phyloP scores from a whole-genome alignment of 2,329 filamentous ascomycete genomes.

The Pseudonectria buxi region DNA sequence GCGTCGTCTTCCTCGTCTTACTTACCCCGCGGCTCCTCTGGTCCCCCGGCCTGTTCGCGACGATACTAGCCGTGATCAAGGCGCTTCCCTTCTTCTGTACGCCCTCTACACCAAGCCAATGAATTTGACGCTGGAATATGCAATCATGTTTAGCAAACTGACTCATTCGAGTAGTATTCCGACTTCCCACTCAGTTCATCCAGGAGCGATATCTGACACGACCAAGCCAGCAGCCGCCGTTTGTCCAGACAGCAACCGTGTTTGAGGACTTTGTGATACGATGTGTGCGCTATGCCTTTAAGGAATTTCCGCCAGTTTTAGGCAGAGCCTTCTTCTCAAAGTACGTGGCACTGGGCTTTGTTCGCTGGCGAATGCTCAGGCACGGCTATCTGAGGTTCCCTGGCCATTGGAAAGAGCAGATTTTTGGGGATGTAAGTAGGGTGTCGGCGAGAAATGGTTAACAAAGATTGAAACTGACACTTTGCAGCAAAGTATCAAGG shows the following conservation, averaged over 20 bases:
- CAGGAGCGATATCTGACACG: conserved; percentile 26
- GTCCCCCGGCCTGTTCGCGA: conserved; percentile 56
- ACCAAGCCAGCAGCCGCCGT: conserved; percentile 40
- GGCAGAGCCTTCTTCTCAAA: conserved; percentile 74
- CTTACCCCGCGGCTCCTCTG: conserved; percentile 65
- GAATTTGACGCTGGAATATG: too few relatives aligned
- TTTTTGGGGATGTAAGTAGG: conserved; percentile 21
- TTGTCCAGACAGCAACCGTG: conserved; percentile 60
- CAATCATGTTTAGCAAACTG: conserved; percentile 5
- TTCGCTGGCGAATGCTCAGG: conserved; percentile 67
- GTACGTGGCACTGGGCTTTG: conserved; percentile 63
- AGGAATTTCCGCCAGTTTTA: conserved; percentile 59
- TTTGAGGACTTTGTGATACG: conserved; percentile 75
- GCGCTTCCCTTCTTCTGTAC: conserved; percentile 66
- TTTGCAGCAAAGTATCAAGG: conserved; percentile 28
- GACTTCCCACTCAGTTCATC: conserved; percentile 24
- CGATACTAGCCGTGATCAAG: conserved; percentile 49
- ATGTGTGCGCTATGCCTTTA: conserved; percentile 72
- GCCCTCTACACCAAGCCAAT: too few relatives aligned
- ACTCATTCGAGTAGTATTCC: conserved; percentile 18
- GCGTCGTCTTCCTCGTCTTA: conserved; percentile 63
- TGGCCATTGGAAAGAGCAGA: conserved; percentile 54
- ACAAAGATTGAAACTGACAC: conserved; percentile 4
- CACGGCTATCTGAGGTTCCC: conserved; percentile 60
- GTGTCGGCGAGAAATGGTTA: background rate